Base-by-base conservation (phyloP, 768 basidiomycete species). In the Amanita brunnescens region DNA sequence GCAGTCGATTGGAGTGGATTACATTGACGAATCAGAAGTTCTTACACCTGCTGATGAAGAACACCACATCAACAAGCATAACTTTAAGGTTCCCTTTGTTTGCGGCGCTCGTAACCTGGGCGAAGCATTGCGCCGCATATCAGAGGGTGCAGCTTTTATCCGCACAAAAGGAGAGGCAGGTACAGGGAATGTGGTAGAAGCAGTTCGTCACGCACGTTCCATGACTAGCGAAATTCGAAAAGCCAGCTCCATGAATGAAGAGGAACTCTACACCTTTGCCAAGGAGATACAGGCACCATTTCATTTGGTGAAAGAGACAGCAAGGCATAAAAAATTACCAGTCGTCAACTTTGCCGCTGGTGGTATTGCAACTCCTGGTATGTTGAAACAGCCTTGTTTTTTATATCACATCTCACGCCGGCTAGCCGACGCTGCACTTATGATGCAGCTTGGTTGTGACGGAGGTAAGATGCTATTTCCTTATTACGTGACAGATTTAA, bases 391-490 rank as follows among this genome's bases (percentile, higher is more conserved):
- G 45, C 16, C 4, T 16, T 16, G 47, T 13, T 23, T 13, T 23
- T 39, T 23, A 21, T 18, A 18, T 57, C 54, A 12, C 54, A 54
- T 54, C 43, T 45, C 35, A 43, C 24, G 52, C 45, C 26, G 50
- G 58, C 23, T 67, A 82, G 92, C 90, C 58, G 95, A 99, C 67
- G 95, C 95, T 13, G 96, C 96, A 3, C 68, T 97, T 56, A 96
- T 97, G 95, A 98, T 98, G 94, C 92, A 95, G 63, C 79, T 98
- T 32, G 92, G 95, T 32, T 92, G 91, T 66, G 95, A 95, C 62
- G 92, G 94, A 74, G 87, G 93, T 93, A 61, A 55, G 83, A 66
- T 38, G 3, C 2, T n/a, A 49, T 13, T 40, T 29, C 35, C 13
- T 23, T 26, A 23, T 6, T 26, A 21, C 5, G 23, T 14, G 14